These are phyloP conservation scores for Colletotrichum orchidophilum DNA, from an alignment of 2,329 filamentous ascomycete genomes.

Conservation along the genomic window DNA sequence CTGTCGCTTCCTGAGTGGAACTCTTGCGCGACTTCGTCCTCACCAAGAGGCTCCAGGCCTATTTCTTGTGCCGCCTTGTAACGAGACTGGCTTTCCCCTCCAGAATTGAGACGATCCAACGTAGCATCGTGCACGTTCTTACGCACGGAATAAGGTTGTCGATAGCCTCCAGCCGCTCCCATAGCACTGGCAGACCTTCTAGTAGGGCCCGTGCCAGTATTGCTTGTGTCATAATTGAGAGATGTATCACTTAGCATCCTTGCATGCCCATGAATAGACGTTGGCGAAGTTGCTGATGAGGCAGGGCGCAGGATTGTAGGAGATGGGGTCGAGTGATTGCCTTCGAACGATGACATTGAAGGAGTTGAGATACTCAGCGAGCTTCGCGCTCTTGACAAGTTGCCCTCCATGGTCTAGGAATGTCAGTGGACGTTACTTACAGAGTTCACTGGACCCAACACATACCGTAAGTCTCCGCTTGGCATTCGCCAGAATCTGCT, in stretches of 20 bases:
- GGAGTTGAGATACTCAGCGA: constrained; percentile 62
- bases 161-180: constrained; percentile 66
- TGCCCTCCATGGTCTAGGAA: constrained; percentile 88
- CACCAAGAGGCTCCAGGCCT: constrained; percentile 62
- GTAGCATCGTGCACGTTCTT: constrained; percentile 53
- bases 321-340: constrained; percentile 62
- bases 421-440: constrained; percentile 36
- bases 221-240: constrained; percentile 43
- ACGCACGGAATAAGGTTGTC: constrained; percentile 56
- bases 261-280: constrained; percentile 57
- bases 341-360: constrained; percentile 48
- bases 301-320: constrained; percentile 55
- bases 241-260: constrained; percentile 67
- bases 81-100: constrained; percentile 42
- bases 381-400: constrained; percentile 80
- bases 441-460: background rate
- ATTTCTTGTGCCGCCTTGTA: constrained; percentile 54
- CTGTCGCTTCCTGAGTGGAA: constrained; percentile 43
- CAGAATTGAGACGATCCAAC: constrained; percentile 53
- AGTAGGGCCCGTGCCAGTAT: constrained; percentile 47
- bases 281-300: constrained; percentile 36
- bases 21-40: constrained; percentile 55
- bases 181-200: constrained; percentile 73
- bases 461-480: constrained; percentile 88
- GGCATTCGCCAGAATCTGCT: constrained; percentile 91